phyloP scores from a whole-genome alignment of 164 flowering plant genomes.

The Vitis riparia region DNA sequence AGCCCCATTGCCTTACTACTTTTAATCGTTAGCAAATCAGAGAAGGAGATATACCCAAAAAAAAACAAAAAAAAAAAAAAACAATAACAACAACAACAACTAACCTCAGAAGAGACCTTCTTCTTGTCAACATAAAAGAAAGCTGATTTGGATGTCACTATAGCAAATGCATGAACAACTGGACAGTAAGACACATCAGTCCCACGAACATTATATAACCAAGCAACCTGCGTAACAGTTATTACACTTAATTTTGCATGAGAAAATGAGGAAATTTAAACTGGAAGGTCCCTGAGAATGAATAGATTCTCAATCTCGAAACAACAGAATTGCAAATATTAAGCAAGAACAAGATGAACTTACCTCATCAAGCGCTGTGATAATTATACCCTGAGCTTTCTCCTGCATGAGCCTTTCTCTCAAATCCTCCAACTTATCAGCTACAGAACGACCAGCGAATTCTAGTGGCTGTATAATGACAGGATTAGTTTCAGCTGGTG shows the following conservation, averaged over 20 bases:
- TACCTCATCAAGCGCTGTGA: constrained; percentile 89
- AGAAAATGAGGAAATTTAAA: not conserved
- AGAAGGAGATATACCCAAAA: not conserved
- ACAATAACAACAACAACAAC: constrained; percentile 10
- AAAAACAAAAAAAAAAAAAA: not conserved
- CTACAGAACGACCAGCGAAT: constrained; percentile 72
- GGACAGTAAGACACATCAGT: constrained; percentile 87
- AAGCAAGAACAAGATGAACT: not conserved
- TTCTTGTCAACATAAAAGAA: constrained; percentile 82
- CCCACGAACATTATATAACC: constrained; percentile 94
- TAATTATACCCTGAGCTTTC: constrained; percentile 65
- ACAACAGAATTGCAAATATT: not conserved
- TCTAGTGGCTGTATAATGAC: constrained; percentile 70
- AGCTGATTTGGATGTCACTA: constrained; percentile 70
- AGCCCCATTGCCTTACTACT: not conserved
- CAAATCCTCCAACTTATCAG: constrained; percentile 74
- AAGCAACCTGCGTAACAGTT: constrained; percentile 72
- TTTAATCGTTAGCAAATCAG: no score
- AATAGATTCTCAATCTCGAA: not conserved
- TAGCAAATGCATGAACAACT: constrained; percentile 91
- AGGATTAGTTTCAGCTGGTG: constrained; percentile 59
- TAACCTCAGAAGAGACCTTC: constrained; percentile 80
- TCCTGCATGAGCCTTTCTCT: constrained; percentile 61
- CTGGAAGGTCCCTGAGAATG: not conserved
- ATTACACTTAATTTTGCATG: constrained; percentile 1